Base-by-base conservation (phyloP, 768 basidiomycete genomes). In the Porpolomopsis calyptriformis region DNA sequence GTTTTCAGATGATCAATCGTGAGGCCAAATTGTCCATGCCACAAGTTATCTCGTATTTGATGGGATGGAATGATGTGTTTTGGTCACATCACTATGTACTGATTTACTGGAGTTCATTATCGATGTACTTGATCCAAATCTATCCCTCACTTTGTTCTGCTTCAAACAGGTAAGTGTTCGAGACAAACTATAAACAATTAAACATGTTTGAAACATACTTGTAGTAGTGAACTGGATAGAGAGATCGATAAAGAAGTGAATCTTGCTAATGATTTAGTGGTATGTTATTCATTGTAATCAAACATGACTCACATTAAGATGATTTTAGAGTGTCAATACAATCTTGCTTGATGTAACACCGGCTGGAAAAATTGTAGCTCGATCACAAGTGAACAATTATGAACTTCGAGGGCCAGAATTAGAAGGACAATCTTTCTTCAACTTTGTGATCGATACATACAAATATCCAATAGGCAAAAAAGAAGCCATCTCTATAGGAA, bases 41-140 rank as follows among this genome's bases (percentile, higher is more conserved):
- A 1, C 57, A 63, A 52, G 62, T 67, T 0, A 52, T 64, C 0
- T 54, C 53, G 0, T 68, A 69, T 33, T 47, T 69, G 0, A 64
- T 68, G 65, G 64, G 60, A 4, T 68, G 64, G 64, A 61, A 59
- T 0, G 62, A 69, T 35, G 40, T 34, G 0, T 60, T 52, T n/a
- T 12, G 11, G 0, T 69, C 61, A 0, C 66, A 69, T 38, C 45
- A 44, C 4, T 69, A 64, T 39, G 46, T 45, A 0, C 22, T 53
- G 0, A 39, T 69, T 0, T 65, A 64, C 34, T 68, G 64, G 62
- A 19, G 31, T 3, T 6, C 27, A 7, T 36, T 45, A 6, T 14
- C 26, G 6, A n/a, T 4, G 14, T 7, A n/a, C 4, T n/a, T 45
- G 4, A 4, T 6, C 7, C 14, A 7, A 4, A 23, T 11, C 11